Evolutionary conservation across 768 basidiomycete genomes (phyloP).

Genomic region (Chiua virens): DNA sequence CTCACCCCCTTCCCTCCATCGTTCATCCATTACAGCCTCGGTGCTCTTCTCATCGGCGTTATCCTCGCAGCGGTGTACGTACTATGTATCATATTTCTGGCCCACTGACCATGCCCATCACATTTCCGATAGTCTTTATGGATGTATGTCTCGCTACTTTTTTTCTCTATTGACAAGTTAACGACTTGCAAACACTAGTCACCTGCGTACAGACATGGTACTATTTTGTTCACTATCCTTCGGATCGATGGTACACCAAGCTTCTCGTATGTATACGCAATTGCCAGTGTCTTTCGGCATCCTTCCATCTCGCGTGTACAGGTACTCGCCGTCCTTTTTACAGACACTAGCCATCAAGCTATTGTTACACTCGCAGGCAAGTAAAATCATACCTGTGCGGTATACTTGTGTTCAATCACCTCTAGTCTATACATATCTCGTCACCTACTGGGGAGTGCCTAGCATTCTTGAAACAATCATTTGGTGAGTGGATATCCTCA

Average conservation of each 20-base stretch:
- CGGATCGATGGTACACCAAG: constrained; percentile 50
- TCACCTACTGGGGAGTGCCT: constrained; percentile 40
- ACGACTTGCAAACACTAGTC: constrained; percentile 31
- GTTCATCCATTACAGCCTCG: constrained; percentile 37
- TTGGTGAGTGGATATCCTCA: constrained; percentile 36
- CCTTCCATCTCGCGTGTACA: constrained; percentile 19
- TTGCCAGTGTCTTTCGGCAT: not conserved
- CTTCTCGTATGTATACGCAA: constrained; percentile 39
- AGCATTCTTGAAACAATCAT: constrained; percentile 34
- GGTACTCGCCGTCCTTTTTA: constrained; percentile 50
- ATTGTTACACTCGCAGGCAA: constrained; percentile 52
- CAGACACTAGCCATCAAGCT: constrained; percentile 54
- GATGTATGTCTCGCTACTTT: constrained; percentile 36
- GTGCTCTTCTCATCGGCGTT: constrained; percentile 51
- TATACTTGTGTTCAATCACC: not conserved
- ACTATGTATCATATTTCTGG: not conserved
- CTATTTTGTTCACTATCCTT: constrained; percentile 49
- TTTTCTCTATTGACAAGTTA: not conserved
- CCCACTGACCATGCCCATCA: constrained; percentile 2
- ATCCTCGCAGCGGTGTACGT: constrained; percentile 49
- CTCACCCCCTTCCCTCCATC: not conserved
- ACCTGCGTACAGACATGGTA: constrained; percentile 55
- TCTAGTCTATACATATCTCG: constrained; percentile 48
- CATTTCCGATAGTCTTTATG: constrained; percentile 41
- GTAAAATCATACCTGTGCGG: not conserved